Evolutionary conservation across 2,329 filamentous ascomycete species (phyloP).

Genomic region (Colletotrichum sp.): DNA sequence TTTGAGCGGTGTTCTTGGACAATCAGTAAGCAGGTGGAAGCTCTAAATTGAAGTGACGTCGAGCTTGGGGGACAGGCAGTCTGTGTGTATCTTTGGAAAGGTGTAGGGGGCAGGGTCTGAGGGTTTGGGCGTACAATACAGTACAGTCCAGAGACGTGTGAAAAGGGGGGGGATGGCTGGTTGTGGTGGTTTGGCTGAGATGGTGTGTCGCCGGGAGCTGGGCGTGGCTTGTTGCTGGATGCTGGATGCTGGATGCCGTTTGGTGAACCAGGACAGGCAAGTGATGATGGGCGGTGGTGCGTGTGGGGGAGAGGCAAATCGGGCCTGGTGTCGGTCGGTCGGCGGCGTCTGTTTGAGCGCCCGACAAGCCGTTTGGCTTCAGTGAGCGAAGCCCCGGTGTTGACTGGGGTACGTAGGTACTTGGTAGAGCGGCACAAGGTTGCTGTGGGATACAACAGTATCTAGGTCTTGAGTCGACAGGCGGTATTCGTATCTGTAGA

Average conservation of each 20-base stretch:
- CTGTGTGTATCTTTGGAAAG: neutral
- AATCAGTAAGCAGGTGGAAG: constrained; percentile 11
- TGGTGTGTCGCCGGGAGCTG: constrained; percentile 1
- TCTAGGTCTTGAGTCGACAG: neutral
- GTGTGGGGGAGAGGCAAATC: constrained; percentile 16
- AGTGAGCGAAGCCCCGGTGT: neutral
- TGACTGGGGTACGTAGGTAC: neutral
- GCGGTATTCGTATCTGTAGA: neutral
- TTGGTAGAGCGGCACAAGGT: neutral
- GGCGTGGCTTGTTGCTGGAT: neutral
- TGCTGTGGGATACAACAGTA: neutral
- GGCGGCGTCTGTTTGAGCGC: constrained; percentile 3
- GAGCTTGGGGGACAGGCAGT: neutral
- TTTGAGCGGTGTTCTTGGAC: constrained; percentile 9
- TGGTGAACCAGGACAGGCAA: neutral
- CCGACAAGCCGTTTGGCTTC: neutral
- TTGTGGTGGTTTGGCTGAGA: constrained; percentile 8
- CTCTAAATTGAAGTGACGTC: constrained; percentile 19
- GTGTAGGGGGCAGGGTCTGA: neutral
- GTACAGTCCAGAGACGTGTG: neutral
- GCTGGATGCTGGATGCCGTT: neutral
- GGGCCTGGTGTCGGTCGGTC: constrained; percentile 1
- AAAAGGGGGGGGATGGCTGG: neutral
- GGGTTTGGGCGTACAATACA: constrained; percentile 3
- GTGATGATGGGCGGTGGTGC: neutral